Evolutionary conservation across 306 rosid species (phyloP), one percentile per base, ranked within the genome.

Genomic region (Glycine tomentella): DNA sequence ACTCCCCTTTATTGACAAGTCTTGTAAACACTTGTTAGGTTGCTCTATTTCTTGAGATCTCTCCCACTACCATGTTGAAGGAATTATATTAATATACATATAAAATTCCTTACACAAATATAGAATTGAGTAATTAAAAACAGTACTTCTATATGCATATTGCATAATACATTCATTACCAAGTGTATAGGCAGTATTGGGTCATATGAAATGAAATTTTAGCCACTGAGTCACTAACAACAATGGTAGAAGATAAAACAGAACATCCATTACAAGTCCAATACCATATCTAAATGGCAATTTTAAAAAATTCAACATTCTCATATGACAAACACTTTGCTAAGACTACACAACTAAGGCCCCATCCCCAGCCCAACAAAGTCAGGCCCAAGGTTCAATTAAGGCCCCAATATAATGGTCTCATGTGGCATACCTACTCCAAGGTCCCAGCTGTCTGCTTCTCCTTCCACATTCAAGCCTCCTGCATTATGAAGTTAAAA

Each of bases 401-500:
- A 38, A 59, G 11, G 11, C 50, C 8, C 33, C 61, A 66, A 81
- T 9, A 38, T 46, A 74, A 80, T 16, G 80, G 67, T 51, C 42
- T 7, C 3, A 15, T 5, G 13, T 44, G 64, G 80, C 92, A 70
- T 91, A 95, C 97, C 97, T 82, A 93, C 89, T 77, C 99, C 99
- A 69, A 95, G 84, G 71, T 95, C 99, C 99, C 99, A 95, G 77
- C 90, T 90, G 68, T 93, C 99, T 0, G 99, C 92, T 87, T 95
- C 99, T 87, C 99, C 99, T 90, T 95, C 97, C 61, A 95, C 92
- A 89, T 92, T 91, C 75, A 95, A 83, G 75, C 99, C 97, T 86
- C 99, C 98, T 95, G 79, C 51, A 83, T 80, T 13, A 85, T 20
- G 36, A 74, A 62, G 33, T 71, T 25, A 33, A 34, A 31, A 17